Conservation (phyloP, 306 rosid species). For the Astragalus glycyphyllos region DNA sequence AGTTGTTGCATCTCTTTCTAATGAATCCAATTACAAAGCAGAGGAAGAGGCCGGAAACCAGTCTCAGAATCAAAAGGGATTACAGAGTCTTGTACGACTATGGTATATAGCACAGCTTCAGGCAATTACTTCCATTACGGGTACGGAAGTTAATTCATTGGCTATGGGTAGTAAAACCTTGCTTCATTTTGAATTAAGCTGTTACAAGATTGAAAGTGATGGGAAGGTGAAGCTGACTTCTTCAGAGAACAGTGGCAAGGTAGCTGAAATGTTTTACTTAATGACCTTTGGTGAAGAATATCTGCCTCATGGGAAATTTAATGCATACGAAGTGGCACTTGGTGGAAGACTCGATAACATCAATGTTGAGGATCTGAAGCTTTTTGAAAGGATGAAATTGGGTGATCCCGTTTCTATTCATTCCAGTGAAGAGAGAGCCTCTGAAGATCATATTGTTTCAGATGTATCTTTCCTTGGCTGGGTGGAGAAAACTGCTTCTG, state of each 20-base stretch:
- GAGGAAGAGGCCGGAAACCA: conserved; percentile 56
- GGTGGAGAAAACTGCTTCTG: conserved; percentile 75
- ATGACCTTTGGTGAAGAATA: conserved; percentile 62
- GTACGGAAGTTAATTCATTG: conserved; percentile 67
- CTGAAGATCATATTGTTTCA: conserved; percentile 51
- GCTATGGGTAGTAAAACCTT: conserved; percentile 66
- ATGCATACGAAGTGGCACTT: conserved; percentile 64
- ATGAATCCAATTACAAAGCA: conserved; percentile 54
- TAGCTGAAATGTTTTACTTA: conserved; percentile 60
- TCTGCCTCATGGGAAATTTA: conserved; percentile 49
- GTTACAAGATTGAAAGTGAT: conserved; percentile 48
- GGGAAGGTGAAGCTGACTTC: conserved; percentile 54
- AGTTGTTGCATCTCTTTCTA: conserved; percentile 58
- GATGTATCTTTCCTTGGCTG: conserved; percentile 76
- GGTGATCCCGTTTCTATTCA: conserved; percentile 68
- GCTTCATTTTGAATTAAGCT: conserved; percentile 73
- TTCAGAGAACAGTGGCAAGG: conserved; percentile 52
- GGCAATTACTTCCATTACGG: conserved; percentile 64
- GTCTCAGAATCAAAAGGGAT: conserved; percentile 55
- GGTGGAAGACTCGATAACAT: conserved; percentile 53
- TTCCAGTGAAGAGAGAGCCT: conserved; percentile 59
- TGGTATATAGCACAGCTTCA: conserved; percentile 80
- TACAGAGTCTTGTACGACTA: conserved; percentile 62
- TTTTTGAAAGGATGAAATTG: conserved; percentile 57
- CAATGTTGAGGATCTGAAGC: conserved; percentile 49